phyloP scores from a whole-genome alignment of 1,284 basidiomycete genomes.

The Calocybe gambosa region DNA sequence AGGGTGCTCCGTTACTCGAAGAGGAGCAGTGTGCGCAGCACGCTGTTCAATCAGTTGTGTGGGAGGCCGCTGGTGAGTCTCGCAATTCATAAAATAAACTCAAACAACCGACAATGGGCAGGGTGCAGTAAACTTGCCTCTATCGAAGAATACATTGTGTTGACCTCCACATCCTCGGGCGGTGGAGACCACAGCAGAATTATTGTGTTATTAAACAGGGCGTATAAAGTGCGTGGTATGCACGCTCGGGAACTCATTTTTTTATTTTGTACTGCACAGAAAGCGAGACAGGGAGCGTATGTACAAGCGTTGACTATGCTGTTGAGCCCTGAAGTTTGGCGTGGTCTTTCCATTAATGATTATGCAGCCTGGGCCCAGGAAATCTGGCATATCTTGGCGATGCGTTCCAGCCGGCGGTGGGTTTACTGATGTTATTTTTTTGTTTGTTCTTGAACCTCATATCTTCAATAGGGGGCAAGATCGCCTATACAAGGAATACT shows the following conservation, averaged over 20 bases:
- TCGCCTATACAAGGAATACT: conserved; percentile 55
- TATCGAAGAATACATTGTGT: conserved; percentile 64
- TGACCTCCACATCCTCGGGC: conserved; percentile 55
- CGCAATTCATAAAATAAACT: not conserved
- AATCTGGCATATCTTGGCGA: conserved; percentile 68
- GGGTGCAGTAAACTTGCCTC: conserved; percentile 62
- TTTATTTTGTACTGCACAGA: conserved; percentile 31
- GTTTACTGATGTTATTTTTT: not conserved
- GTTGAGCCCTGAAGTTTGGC: conserved; percentile 65
- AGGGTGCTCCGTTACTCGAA: conserved; percentile 42
- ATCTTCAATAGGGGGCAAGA: conserved; percentile 43
- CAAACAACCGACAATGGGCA: conserved; percentile 22
- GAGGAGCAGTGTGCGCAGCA: conserved; percentile 67
- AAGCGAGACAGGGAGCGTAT: conserved; percentile 63
- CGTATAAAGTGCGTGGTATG: conserved; percentile 46
- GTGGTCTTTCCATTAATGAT: conserved; percentile 54
- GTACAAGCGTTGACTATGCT: conserved; percentile 54
- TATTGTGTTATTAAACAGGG: conserved; percentile 54
- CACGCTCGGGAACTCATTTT: not conserved
- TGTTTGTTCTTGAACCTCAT: conserved; percentile 4
- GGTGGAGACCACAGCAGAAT: conserved; percentile 57
- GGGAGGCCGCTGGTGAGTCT: conserved; percentile 58
- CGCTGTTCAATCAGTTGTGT: conserved; percentile 64
- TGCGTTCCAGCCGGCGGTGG: conserved; percentile 64
- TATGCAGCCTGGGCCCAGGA: conserved; percentile 65